A percentile compares a stretch with the other conserved stretches of the same genome.
phyloP scores from a whole-genome alignment of 441 rosid species.

The Adansonia madagascariensis region DNA sequence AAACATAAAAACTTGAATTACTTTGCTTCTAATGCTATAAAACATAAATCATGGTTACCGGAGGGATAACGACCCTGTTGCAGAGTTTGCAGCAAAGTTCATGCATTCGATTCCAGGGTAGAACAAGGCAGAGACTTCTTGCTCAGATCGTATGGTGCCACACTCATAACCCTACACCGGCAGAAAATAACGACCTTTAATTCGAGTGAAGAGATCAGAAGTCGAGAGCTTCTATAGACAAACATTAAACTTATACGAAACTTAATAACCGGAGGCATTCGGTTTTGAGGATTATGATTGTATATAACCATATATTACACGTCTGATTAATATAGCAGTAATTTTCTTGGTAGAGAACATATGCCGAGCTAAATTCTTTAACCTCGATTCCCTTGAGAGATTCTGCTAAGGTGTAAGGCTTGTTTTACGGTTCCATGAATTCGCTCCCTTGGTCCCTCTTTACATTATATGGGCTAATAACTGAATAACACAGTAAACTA shows the following conservation, averaged over 20 bases:
- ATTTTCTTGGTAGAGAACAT: no score
- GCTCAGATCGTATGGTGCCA: conserved; percentile 51
- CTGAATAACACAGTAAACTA: no score
- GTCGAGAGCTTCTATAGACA: not conserved
- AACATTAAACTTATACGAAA: not conserved
- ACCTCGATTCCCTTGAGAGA: no score
- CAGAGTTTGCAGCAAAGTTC: conserved; percentile 37
- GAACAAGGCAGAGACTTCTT: conserved; percentile 48
- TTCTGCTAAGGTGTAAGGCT: no score
- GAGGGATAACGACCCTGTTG: not conserved
- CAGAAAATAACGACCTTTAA: conserved; percentile 11
- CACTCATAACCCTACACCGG: conserved; percentile 51
- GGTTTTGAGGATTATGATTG: not conserved
- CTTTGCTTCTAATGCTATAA: conserved; percentile 16
- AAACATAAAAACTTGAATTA: conserved; percentile 21
- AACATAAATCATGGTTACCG: conserved; percentile 15
- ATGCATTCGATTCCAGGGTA: conserved; percentile 33
- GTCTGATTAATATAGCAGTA: no score
- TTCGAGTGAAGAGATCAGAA: not conserved
- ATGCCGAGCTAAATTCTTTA: no score
- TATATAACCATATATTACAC: no score
- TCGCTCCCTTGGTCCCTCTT: no score
- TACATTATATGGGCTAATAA: no score
- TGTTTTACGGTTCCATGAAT: no score
- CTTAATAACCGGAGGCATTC: not conserved